These are phyloP conservation scores for Russula vinacea DNA, from an alignment of 768 basidiomycete genomes.

Conservation along the genomic window DNA sequence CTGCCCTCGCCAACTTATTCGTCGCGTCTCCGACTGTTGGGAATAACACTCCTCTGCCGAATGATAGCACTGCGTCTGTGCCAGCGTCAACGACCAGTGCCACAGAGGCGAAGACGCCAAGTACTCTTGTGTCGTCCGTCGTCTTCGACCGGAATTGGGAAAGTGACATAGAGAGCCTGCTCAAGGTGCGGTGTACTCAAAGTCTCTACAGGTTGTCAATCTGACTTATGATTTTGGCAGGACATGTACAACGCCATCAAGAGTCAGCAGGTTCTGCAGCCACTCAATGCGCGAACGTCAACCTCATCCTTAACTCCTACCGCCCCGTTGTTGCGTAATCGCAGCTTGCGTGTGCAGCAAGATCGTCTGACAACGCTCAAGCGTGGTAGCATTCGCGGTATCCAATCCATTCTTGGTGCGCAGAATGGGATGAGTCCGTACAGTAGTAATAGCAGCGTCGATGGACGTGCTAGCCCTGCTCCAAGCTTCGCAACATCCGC, in stretches of 20 bases:
- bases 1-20: conserved; percentile 37
- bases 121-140: conserved; percentile 38
- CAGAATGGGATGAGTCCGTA: conserved; percentile 75
- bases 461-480: conserved; percentile 90
- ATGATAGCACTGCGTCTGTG: conserved; percentile 64
- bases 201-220: conserved; percentile 19
- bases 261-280: conserved; percentile 85
- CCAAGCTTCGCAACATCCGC: conserved; percentile 91
- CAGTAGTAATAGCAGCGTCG: conserved; percentile 77
- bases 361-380: conserved; percentile 78
- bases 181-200: conserved; percentile 57
- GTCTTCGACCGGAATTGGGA: conserved; percentile 76
- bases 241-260: conserved; percentile 96
- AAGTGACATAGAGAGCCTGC: conserved; percentile 74
- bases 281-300: conserved; percentile 53
- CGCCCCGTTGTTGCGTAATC: conserved; percentile 52
- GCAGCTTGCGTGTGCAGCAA: conserved; percentile 61
- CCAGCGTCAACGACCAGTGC: conserved; percentile 45
- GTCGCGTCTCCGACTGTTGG: conserved; percentile 32
- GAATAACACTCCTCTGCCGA: conserved; percentile 38
- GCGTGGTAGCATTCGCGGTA: conserved; percentile 86
- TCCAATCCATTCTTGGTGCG: conserved; percentile 71
- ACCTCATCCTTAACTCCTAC: conserved; percentile 59
- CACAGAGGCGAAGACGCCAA: conserved; percentile 40
- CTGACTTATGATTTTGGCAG: conserved; percentile 39